Base-by-base conservation (phyloP, 1,284 basidiomycete genomes). In the Cutaneotrichosporon sp. region DNA sequence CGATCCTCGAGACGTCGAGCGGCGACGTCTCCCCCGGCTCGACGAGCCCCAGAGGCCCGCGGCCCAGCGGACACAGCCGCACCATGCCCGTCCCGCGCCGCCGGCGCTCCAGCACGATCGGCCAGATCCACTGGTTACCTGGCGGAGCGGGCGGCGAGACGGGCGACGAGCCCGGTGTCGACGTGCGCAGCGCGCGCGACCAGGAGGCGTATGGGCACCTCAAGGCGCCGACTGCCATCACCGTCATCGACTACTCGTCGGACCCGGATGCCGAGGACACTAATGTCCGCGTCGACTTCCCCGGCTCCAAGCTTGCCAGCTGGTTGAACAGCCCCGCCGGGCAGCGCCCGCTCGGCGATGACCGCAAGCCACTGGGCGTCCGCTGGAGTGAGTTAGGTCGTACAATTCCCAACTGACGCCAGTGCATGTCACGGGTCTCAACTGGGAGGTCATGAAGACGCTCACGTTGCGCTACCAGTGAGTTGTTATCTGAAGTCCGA, bases 141-240 rank as follows among this genome's bases (percentile, higher is more conserved):
- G 59, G 56, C 22, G 47, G 55, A 5, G 51, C 51, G 13, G 33
- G 20, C 4, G 70, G 69, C 7, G 70, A 76, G n/a, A 79, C 78
- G n/a, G 79, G 79, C 13, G 74, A 76, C 59, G 79, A 80, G 61
- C 79, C 78, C 4, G 79, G 79, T 64, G 78, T 80, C n/a, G 76
- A 80, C 58, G 79, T 80, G 9, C 71, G 71, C 27, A 68, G 68
- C 45, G 68, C 69, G 58, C 54, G 74, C 52, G 77, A 76, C 58
- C 71, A 79, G 58, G 71, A 76, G 63, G 66, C 69, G 33, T 79
- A 77, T 60, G 65, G 66, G 0, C 75, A 76, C 59, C 57, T 77
- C 51, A 70, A 65, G 58, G 71, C 61, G 9, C 56, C 58, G 54
- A 72, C 72, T 0, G 60, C 67, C 9, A 66, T 79, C 16, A 72